A percentile compares a stretch with the other conserved stretches of the same genome.
Evolutionary conservation across 768 basidiomycete species (phyloP).

Genomic region (Coprinopsis sp.): DNA sequence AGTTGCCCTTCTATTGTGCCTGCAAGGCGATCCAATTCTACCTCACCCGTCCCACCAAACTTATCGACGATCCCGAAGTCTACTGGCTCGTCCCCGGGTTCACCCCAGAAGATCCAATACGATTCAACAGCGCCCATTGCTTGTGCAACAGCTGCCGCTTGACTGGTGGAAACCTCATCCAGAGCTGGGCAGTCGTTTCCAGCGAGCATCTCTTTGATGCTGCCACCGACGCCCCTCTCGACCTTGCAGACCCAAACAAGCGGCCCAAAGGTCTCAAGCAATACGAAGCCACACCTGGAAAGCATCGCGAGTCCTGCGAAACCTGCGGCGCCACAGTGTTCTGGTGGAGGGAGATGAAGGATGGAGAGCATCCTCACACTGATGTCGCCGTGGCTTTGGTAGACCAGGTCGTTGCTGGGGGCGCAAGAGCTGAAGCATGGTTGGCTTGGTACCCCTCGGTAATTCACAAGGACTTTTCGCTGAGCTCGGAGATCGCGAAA

Average conservation of each 20-base stretch:
- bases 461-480: too few species aligned
- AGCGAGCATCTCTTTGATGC: slow-evolving; percentile 19
- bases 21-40: slow-evolving; percentile 22
- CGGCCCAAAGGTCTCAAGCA: slow-evolving; percentile 20
- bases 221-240: background rate
- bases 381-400: too few species aligned
- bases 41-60: slow-evolving; percentile 20
- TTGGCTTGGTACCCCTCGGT: too few species aligned
- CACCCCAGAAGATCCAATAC: slow-evolving; percentile 13
- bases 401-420: too few species aligned
- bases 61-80: slow-evolving; percentile 17
- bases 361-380: too few species aligned
- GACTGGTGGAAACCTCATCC: slow-evolving; percentile 23
- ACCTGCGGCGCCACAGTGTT: slow-evolving; percentile 29
- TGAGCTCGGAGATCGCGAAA: too few species aligned
- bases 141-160: slow-evolving; percentile 24
- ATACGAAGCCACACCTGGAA: slow-evolving; percentile 20
- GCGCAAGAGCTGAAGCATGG: too few species aligned
- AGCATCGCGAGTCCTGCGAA: slow-evolving; percentile 24
- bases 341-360: too few species aligned
- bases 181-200: slow-evolving; percentile 25
- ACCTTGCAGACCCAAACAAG: slow-evolving; percentile 9
- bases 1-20: slow-evolving; percentile 22
- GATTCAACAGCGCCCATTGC: slow-evolving; percentile 28
- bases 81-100: slow-evolving; percentile 21